Evolutionary conservation across 1,284 basidiomycete species (phyloP).

Genomic region (Phlebopus sp.): DNA sequence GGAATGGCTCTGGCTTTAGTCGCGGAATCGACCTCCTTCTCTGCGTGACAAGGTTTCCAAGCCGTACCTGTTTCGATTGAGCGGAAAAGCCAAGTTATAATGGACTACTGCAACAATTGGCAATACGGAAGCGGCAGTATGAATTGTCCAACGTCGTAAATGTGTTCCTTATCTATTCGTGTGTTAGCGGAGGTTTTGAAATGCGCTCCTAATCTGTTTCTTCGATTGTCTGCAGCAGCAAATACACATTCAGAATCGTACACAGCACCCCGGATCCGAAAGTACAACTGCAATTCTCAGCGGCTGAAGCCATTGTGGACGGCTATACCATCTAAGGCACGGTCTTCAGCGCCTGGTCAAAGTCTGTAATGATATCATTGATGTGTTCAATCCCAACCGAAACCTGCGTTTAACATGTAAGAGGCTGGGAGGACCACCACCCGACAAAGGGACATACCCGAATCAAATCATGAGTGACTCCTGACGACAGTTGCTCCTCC

Average conservation of each 20-base stretch:
- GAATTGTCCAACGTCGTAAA: no score
- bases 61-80: no score
- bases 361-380: constrained; percentile 83
- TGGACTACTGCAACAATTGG: no score
- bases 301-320: neutral
- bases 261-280: neutral
- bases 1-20: no score
- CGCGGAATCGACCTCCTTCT: no score
- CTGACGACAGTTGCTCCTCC: constrained; percentile 67
- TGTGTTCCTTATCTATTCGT: neutral
- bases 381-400: constrained; percentile 85
- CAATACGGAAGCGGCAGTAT: no score
- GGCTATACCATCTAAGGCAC: constrained; percentile 10
- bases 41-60: no score
- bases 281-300: neutral
- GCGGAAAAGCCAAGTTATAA: no score
- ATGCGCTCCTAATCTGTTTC: neutral
- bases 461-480: constrained; percentile 81
- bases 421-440: constrained; percentile 25
- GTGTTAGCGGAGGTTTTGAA: neutral
- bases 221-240: neutral
- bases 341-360: constrained; percentile 43
- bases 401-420: constrained; percentile 36
- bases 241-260: neutral
- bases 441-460: constrained; percentile 49